Conservation (phyloP, 2,329 filamentous ascomycete species). For the Neoscytalidium dimidiatum region DNA sequence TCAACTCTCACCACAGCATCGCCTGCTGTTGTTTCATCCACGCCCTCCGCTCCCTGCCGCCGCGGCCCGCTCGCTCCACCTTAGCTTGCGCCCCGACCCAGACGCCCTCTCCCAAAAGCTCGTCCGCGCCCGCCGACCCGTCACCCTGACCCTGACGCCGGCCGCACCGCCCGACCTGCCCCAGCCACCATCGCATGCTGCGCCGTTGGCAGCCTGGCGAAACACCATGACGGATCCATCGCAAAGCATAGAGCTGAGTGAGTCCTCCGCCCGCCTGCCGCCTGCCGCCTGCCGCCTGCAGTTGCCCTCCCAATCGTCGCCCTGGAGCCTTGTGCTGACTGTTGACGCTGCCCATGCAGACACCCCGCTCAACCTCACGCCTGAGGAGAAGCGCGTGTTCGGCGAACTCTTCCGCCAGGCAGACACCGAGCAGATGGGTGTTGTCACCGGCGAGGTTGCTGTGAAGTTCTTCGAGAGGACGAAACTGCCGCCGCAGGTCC, state of each 20-base stretch:
- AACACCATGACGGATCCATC: conserved; percentile 41
- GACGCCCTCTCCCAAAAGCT: background rate
- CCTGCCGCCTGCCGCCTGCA: background rate
- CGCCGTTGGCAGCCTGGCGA: conserved; percentile 15
- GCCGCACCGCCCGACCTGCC: conserved; percentile 16
- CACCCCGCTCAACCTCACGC: conserved; percentile 78
- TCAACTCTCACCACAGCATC: conserved; percentile 13
- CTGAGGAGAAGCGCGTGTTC: conserved; percentile 92
- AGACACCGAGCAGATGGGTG: conserved; percentile 86
- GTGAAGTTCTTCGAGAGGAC: conserved; percentile 99
- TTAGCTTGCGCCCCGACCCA: background rate
- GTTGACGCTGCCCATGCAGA: conserved; percentile 22
- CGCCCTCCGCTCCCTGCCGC: background rate
- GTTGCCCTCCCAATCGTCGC: conserved; percentile 25
- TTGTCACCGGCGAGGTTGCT: conserved; percentile 93
- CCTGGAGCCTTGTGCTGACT: conserved; percentile 5
- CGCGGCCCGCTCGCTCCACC: conserved; percentile 3
- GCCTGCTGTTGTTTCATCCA: conserved; percentile 5
- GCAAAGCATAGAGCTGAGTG: conserved; percentile 38
- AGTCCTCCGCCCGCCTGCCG: conserved; percentile 19
- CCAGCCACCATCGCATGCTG: conserved; percentile 20
- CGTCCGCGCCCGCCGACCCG: background rate
- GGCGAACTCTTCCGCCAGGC: conserved; percentile 91
- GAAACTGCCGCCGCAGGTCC: conserved; percentile 76
- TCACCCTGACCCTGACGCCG: conserved; percentile 19